Base-by-base conservation (phyloP, 2,329 filamentous ascomycete species). In the Aureobasidium leucospermi region DNA sequence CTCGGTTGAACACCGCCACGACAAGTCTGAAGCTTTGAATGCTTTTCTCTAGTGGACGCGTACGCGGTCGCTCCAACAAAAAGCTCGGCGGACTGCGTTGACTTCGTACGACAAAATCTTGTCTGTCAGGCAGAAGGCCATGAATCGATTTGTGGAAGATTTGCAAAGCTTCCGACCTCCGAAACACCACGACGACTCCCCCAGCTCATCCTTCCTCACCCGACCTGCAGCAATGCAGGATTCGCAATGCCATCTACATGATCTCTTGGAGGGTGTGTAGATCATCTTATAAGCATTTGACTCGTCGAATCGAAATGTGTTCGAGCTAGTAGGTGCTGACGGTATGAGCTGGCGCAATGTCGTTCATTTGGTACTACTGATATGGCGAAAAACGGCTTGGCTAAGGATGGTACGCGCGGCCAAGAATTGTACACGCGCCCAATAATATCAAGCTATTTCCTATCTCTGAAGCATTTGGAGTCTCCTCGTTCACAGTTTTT, bases 381-480 rank as follows among this genome's bases (percentile, higher is more conserved):
- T 55, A 55, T 55, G 51, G 39, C 39, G 23, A 43, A 32, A 29
- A 31, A 42, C 10, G 49, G 51, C 51, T 55, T 55, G 38, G 51
- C 38, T 34, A 19, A 13, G n/a, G 16, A 11, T 52, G 23, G 48
- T 52, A 55, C 51, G 51, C 51, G 51, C 38, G 51, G 51, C 51
- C 51, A 32, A 9, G 39, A 38, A 42, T 23, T 34, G 51, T 43
- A 55, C 51, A 43, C 51, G 51, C 51, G 51, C 51, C 19, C 51
- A 9, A 31, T 43, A 43, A 34, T 55, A 55, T 23, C 51, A 32
- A 6, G 15, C 9, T 38, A 29, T 19, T 31, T 3, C 15, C 51
- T 19, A 23, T 9, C 10, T 23, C 3, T 19, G 3, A 34, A 23
- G 23, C 15, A 29, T 32, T 23, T 52, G 28, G n/a, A 55, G 28